Evolutionary conservation across 352 stramenopile genomes (phyloP), one percentile per base, ranked within the genome.

Genomic region (Pythium rhizo-oryzae): DNA sequence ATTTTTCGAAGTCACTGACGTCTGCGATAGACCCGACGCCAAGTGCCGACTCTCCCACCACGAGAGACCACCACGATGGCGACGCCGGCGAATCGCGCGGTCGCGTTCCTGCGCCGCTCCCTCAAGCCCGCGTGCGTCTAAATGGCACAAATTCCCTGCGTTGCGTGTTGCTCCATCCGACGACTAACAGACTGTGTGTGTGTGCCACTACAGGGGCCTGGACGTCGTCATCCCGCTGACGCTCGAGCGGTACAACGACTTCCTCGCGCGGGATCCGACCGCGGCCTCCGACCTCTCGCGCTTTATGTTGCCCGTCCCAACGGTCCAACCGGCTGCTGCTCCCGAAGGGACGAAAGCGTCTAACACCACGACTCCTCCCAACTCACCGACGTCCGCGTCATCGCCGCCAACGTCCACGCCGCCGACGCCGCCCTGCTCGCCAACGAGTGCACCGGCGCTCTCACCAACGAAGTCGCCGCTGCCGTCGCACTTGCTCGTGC

Each of bases 201-300:
- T 12, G 15, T 44, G n/a, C 4, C 41, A 18, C 12, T 19, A 24
- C 39, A 93, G 84, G 19, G 84, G 84, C 4, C 62, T 93, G 18
- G 84, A 93, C 55, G 73, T 93, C 19, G 59, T 93, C 44, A 87
- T 90, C 60, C 84, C 84, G 44, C 64, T 89, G 44, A 85, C 74
- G 13, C 70, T 89, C 28, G 84, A 88, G 69, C 72, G 67, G 59
- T 93, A 93, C 78, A 93, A 93, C 57, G 67, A 64, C 15, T 81
- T 78, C 53, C 68, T 91, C 4, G 62, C 24, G 8, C 41, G 69
- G 16, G 51, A 74, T 19, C 30, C 65, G n/a, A 67, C 62, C 11
- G 65, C 73, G 25, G 74, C 74, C n/a, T 70, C 70, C 16, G 72
- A 84, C n/a, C 68, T 88, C 23, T 69, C 68, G 50, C 74, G 68